phyloP scores from a whole-genome alignment of 2,329 filamentous ascomycete species.

The Cryoendolithus antarcticus region DNA sequence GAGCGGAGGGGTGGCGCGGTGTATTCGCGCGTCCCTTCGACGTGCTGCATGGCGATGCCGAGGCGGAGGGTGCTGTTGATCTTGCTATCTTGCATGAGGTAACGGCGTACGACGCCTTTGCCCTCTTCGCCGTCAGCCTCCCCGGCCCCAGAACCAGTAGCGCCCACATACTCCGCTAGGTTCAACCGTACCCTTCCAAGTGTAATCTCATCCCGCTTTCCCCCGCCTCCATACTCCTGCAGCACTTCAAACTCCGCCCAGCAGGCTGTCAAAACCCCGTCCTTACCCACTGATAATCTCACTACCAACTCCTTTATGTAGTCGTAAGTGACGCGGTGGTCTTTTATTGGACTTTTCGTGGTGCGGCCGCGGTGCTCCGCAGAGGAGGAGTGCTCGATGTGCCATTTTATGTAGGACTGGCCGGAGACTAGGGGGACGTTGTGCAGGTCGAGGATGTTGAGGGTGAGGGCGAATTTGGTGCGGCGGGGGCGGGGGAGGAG shows the following conservation, averaged over 20 bases:
- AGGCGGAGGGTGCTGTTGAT: conserved; percentile 90
- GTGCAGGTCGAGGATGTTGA: conserved; percentile 89
- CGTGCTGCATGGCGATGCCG: conserved; percentile 59
- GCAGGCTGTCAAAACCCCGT: conserved; percentile 65
- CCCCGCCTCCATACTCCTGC: conserved; percentile 66
- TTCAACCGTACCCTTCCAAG: conserved; percentile 76
- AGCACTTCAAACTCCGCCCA: conserved; percentile 75
- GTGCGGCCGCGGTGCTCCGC: conserved; percentile 84
- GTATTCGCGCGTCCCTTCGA: conserved; percentile 81
- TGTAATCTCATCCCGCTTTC: conserved; percentile 61
- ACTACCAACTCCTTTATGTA: conserved; percentile 63
- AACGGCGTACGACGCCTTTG: conserved; percentile 59
- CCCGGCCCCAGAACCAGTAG: conserved; percentile 20
- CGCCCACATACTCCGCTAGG: conserved; percentile 80
- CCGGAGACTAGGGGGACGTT: conserved; percentile 88
- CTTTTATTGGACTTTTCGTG: conserved; percentile 46
- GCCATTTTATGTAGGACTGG: conserved; percentile 83
- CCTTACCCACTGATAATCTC: conserved; percentile 75
- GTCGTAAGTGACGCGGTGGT: conserved; percentile 61
- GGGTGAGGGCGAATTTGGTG: conserved; percentile 61
- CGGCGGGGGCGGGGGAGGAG: conserved; percentile 10
- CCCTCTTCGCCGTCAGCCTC: conserved; percentile 5
- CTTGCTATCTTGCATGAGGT: conserved; percentile 95
- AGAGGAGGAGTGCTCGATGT: conserved; percentile 70
- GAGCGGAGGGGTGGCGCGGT: conserved; percentile 57